Conservation (phyloP, 2,329 filamentous ascomycete species). For the Aureobasidium sp. region DNA sequence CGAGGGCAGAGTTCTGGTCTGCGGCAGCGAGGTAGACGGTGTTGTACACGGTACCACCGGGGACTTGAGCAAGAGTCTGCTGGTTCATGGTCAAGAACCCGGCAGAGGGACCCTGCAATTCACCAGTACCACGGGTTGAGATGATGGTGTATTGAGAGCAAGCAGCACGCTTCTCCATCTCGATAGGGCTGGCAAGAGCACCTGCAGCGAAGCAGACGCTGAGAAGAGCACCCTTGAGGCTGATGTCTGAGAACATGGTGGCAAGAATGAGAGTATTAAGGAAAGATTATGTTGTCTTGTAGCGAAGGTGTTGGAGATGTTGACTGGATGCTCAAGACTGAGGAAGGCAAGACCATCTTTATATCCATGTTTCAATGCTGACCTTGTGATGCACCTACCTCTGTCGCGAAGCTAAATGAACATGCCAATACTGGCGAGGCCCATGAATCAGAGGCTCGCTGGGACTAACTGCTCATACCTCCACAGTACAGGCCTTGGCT, state of each 20-base stretch:
- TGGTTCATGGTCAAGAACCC: constrained; percentile 32
- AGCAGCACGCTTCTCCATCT: constrained; percentile 13
- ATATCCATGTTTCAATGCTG: background rate
- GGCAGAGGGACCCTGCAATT: constrained; percentile 21
- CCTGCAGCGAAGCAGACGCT: constrained; percentile 4
- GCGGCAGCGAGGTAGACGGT: constrained; percentile 30
- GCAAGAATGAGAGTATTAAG: background rate
- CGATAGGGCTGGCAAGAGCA: constrained; percentile 4
- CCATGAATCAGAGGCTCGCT: background rate
- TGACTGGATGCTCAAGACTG: background rate
- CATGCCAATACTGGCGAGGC: background rate
- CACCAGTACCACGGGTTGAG: constrained; percentile 24
- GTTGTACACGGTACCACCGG: constrained; percentile 31
- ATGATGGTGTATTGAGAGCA: constrained; percentile 21
- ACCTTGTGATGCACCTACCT: background rate
- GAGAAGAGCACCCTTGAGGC: constrained; percentile 4
- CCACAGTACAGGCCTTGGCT: background rate
- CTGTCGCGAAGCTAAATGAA: background rate
- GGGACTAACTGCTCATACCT: background rate
- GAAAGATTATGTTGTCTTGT: background rate
- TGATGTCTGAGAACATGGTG: constrained; percentile 7
- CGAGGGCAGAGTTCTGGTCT: constrained; percentile 25
- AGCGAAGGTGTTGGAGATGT: background rate
- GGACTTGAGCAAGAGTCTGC: constrained; percentile 23
- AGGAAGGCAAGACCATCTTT: background rate